These are phyloP conservation scores for Breynia disticha DNA, from an alignment of 441 rosid genomes.

Conservation along the genomic window DNA sequence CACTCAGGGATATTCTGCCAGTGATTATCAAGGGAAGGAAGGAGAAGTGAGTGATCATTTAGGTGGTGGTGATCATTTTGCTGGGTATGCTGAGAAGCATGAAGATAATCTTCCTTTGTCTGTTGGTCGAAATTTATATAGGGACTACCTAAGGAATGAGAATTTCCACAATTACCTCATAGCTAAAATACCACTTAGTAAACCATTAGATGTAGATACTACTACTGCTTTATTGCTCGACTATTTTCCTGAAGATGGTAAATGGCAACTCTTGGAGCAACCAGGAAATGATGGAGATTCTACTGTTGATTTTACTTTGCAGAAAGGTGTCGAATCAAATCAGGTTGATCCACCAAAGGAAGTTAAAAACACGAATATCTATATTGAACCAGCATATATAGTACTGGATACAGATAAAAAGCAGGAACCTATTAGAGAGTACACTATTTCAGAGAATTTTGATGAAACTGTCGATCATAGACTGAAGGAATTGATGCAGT, in stretches of 20 bases:
- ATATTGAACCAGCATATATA: slow-evolving; percentile 65
- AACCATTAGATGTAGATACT: slow-evolving; percentile 58
- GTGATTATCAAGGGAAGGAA: slow-evolving; percentile 11
- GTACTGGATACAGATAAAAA: slow-evolving; percentile 49
- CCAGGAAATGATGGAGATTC: slow-evolving; percentile 34
- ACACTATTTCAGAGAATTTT: slow-evolving; percentile 20
- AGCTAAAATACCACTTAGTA: slow-evolving; percentile 34
- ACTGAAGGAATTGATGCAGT: slow-evolving; percentile 38
- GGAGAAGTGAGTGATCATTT: slow-evolving; percentile 21
- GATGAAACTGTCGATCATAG: slow-evolving; percentile 22
- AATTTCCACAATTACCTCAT: slow-evolving; percentile 33
- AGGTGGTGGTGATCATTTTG: slow-evolving; percentile 27
- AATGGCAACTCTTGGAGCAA: slow-evolving; percentile 84
- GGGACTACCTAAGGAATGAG: slow-evolving; percentile 30
- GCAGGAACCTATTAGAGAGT: slow-evolving; percentile 31
- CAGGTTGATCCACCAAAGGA: slow-evolving; percentile 20
- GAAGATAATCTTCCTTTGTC: slow-evolving; percentile 33
- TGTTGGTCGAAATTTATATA: slow-evolving; percentile 21
- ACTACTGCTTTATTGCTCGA: slow-evolving; percentile 73
- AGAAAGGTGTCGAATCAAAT: slow-evolving; percentile 17
- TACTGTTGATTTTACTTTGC: slow-evolving; percentile 21
- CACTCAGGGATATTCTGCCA: slow-evolving; percentile 13
- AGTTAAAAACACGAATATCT: slow-evolving; percentile 25
- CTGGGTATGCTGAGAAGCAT: slow-evolving; percentile 21
- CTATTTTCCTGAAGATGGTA: slow-evolving; percentile 89